Base-by-base conservation (phyloP, 1,284 basidiomycete genomes). In the Thelephora terrestris region DNA sequence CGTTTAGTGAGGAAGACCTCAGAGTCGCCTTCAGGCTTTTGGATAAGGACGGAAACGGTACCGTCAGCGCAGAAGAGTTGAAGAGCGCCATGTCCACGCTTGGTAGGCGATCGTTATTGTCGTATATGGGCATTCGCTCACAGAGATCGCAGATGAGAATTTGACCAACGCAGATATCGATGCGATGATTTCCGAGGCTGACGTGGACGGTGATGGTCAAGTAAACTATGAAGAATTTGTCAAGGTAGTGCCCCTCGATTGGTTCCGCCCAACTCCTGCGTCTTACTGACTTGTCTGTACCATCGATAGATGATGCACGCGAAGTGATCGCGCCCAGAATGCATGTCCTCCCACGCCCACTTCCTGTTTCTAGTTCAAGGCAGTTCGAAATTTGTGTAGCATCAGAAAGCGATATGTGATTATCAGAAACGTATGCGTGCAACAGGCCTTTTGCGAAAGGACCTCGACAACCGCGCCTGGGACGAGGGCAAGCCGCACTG, bases 141-240 rank as follows among this genome's bases (percentile, higher is more conserved):
- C 43, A 53, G 51, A 54, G 25, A 44, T 35, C 47, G 47, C 29
- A 21, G 47, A 35, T 45, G 94, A 98, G 74, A 94, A 93, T 68
- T 74, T 98, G 50, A 82, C 91, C 16, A 92, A 97, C 60, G 79
- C 70, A 32, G 95, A 98, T 70, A 90, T 98, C 53, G 89, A 94
- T 58, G 92, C 96, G 72, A 98, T 99, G 95, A 98, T 99, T 66
- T 81, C 92, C 50, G 95, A 98, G 70, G 95, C 95, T 48, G 95
- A 99, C 67, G 80, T 91, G 47, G 93, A 98, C 63, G 94, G 91
- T 38, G 91, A 94, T 64, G 91, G 91, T 32, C 85, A 89, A 67
- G 89, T 89, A 69, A 87, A 90, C 67, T 89, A 89, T 62, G 79
- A 82, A 7, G 82, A 85, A 65, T 85, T 85, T 60, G 79, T 82